phyloP scores from a whole-genome alignment of 495 filamentous ascomycete species.

The Cercophora newfieldiana region DNA sequence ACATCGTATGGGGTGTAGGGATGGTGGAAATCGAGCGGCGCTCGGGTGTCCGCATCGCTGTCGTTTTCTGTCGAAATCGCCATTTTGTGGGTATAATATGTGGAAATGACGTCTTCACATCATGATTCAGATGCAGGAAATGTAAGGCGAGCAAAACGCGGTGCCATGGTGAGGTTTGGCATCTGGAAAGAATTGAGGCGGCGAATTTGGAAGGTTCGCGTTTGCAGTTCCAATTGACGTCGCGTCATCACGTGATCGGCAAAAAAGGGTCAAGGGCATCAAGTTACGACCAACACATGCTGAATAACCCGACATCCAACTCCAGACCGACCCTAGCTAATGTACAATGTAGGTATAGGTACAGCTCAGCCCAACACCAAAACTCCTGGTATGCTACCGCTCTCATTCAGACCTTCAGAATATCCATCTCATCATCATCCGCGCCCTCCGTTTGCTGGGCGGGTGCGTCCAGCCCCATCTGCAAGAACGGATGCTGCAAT shows the following conservation, averaged over 20 bases:
- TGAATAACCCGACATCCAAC: not conserved
- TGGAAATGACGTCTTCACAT: too few relatives aligned
- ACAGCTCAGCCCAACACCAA: conserved; percentile 11
- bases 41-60: not conserved
- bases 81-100: not conserved
- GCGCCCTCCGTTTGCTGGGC: conserved; percentile 18
- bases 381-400: conserved; percentile 10
- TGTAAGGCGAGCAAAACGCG: not conserved
- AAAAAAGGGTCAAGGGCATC: not conserved
- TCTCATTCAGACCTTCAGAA: conserved; percentile 35
- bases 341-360: conserved; percentile 7
- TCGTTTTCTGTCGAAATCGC: conserved; percentile 1
- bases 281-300: not conserved
- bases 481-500: conserved; percentile 73
- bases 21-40: conserved; percentile 71
- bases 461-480: conserved; percentile 30
- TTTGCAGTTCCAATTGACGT: not conserved
- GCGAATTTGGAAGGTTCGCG: not conserved
- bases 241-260: not conserved
- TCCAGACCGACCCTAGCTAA: not conserved
- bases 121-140: too few relatives aligned
- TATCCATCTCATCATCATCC: conserved; percentile 50
- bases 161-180: not conserved
- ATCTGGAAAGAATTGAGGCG: not conserved
- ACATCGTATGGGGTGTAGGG: conserved; percentile 90